These are phyloP conservation scores for Lasiosphaeria hispida DNA, from an alignment of 495 filamentous ascomycete genomes.

Conservation along the genomic window DNA sequence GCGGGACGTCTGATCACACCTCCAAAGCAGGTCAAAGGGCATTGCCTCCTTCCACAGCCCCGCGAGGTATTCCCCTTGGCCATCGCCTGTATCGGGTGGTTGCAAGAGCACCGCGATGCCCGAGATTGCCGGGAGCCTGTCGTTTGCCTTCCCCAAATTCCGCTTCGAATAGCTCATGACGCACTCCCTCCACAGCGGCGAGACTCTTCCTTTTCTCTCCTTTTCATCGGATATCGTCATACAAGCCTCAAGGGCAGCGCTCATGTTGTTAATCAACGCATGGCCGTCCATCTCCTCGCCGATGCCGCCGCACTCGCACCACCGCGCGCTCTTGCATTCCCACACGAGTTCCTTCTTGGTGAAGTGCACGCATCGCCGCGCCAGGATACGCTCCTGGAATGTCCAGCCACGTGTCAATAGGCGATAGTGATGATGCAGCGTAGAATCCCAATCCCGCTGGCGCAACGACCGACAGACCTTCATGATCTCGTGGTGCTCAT, in stretches of 20 bases:
- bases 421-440: neutral
- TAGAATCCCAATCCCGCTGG: neutral
- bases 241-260: neutral
- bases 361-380: slow-evolving; percentile 1
- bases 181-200: slow-evolving; percentile 4
- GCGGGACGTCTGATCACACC: neutral
- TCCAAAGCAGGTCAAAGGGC: slow-evolving; percentile 4
- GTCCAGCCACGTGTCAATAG: neutral
- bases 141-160: neutral
- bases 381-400: slow-evolving; percentile 7
- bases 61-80: neutral
- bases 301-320: slow-evolving; percentile 1
- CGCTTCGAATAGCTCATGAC: slow-evolving; percentile 8
- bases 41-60: slow-evolving; percentile 1
- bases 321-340: slow-evolving; percentile 9
- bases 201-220: slow-evolving; percentile 1
- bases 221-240: neutral
- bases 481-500: slow-evolving; percentile 2
- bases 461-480: neutral
- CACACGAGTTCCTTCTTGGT: slow-evolving; percentile 7
- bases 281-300: neutral
- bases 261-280: slow-evolving; percentile 2
- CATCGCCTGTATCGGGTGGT: neutral
- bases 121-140: slow-evolving; percentile 1
- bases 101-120: neutral